Base-by-base conservation (phyloP, 2,329 filamentous ascomycete species). In the Coleophoma eucalyptorum region DNA sequence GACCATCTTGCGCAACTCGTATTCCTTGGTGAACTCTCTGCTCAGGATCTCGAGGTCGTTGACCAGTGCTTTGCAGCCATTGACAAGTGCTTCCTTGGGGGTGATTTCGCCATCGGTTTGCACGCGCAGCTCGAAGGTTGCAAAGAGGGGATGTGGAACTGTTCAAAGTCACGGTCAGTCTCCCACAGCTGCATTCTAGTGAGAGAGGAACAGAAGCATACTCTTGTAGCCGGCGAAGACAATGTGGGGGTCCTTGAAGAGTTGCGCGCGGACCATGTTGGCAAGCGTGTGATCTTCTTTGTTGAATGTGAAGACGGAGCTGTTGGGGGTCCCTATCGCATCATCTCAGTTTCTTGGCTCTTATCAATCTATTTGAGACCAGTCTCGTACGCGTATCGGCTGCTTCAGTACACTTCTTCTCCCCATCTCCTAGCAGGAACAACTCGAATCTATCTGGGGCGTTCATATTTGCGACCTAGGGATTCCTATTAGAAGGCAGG, bases 251-350 rank as follows among this genome's bases (percentile, higher is more conserved):
- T 90, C 87, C 68, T 89, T 85, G 73, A 94, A 85, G 51, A 99
- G 86, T 63, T 93, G 89, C 64, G 90, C 86, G 44, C 87, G 82
- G 50, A 99, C 80, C 50, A 99, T 79, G 69, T 99, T 97, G 62
- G 87, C 94, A 21, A 99, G 81, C 1, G 93, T 97, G 72, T 97
- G 93, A 63, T 99, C 94, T 70, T 99, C 94, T 71, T 97, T 97
- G 72, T 90, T 90, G 72, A 99, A 85, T 52, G 90, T 84, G 74
- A 99, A 99, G 71, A 97, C 89, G 10, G 90, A 89, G n/a, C 89
- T 91, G 68, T 96, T 96, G 19, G 93, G 90, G 67, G 96, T 91
- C 65, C 90, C 91, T 94, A 32, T 44, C 19, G 37, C 8, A n/a
- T 52, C 18, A 53, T 45, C 16, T 43, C 48, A 19, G 49, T 41